Evolutionary conservation across 768 basidiomycete species (phyloP).

Genomic region (Boletus sp.): DNA sequence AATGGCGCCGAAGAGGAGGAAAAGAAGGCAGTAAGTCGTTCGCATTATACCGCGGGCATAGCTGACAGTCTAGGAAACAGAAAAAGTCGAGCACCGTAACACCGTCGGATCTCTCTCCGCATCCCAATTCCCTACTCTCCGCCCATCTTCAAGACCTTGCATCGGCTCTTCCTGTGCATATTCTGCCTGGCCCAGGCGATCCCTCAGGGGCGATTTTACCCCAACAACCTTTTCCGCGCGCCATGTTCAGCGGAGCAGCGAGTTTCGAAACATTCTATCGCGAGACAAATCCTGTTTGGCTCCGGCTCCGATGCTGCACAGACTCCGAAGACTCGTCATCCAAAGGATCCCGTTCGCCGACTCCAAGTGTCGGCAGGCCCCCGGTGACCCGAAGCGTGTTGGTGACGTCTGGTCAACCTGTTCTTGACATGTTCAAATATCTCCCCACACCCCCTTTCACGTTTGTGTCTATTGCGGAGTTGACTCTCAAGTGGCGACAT

Average conservation of each 20-base stretch:
- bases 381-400: constrained; percentile 58
- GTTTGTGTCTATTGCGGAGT: constrained; percentile 69
- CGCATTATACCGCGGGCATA: not conserved
- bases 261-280: constrained; percentile 63
- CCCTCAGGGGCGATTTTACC: constrained; percentile 89
- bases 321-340: constrained; percentile 26
- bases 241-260: constrained; percentile 75
- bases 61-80: constrained; percentile 37
- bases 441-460: constrained; percentile 68
- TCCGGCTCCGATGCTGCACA: constrained; percentile 56
- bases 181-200: constrained; percentile 86
- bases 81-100: constrained; percentile 64
- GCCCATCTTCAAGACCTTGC: constrained; percentile 73
- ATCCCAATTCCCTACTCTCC: constrained; percentile 72
- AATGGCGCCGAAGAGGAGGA: constrained; percentile 42
- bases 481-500: constrained; percentile 90
- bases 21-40: constrained; percentile 53
- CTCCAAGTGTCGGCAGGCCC: constrained; percentile 10
- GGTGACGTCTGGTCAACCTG: constrained; percentile 87
- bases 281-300: constrained; percentile 89
- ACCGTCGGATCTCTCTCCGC: constrained; percentile 57
- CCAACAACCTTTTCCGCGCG: constrained; percentile 88
- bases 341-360: not conserved
- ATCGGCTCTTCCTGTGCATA: constrained; percentile 76
- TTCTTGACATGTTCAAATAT: constrained; percentile 97